phyloP scores from a whole-genome alignment of 805 yeast species.

The Wickerhamiella cacticola region DNA sequence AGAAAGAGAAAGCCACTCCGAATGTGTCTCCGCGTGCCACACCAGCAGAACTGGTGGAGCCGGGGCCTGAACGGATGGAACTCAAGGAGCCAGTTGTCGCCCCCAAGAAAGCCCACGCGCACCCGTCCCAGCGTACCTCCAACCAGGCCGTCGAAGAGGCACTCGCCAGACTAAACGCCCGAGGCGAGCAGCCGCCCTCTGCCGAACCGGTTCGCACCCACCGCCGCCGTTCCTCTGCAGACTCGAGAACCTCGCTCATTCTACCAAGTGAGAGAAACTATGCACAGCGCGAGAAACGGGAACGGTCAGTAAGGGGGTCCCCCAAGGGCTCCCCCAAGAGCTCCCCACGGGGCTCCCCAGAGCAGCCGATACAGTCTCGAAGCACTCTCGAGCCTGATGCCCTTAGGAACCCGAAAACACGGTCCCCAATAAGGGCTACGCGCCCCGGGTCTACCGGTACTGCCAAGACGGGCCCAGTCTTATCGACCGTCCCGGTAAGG shows the following conservation, averaged over 20 bases:
- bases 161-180: background rate
- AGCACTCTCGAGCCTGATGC: background rate
- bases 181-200: slow-evolving; percentile 8
- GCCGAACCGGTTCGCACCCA: slow-evolving; percentile 7
- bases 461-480: slow-evolving; percentile 3
- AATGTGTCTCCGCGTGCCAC: background rate
- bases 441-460: background rate
- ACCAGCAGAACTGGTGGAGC: background rate
- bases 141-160: slow-evolving; percentile 13
- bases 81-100: background rate
- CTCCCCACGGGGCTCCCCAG: background rate
- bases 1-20: too few species aligned
- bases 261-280: slow-evolving; percentile 4
- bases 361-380: background rate
- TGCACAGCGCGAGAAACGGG: background rate
- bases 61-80: background rate
- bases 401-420: background rate
- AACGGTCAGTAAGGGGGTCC: background rate
- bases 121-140: slow-evolving; percentile 8
- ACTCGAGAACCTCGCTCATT: slow-evolving; percentile 8
- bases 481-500: background rate
- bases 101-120: background rate
- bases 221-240: slow-evolving; percentile 5
- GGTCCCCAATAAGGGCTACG: background rate
- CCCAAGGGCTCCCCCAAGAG: background rate